Evolutionary conservation across 2,329 filamentous ascomycete species (phyloP), one percentile per base, ranked within the genome.

Genomic region (Malbranchea zuffiana): DNA sequence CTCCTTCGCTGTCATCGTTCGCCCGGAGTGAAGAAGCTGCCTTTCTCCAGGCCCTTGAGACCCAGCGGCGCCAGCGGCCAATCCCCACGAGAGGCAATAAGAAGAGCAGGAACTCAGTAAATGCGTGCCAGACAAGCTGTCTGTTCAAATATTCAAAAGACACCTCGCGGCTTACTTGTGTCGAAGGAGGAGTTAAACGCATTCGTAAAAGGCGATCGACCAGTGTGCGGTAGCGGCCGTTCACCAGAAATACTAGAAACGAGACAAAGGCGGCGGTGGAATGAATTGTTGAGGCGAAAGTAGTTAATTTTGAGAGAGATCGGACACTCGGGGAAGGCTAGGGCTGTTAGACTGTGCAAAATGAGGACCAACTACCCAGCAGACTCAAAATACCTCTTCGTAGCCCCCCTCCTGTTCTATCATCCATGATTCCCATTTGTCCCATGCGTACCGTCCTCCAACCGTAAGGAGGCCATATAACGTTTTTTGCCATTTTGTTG

Each of bases 41-140:
- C 57, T 80, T 86, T 48, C 82, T 77, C 84, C 86, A 93, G n/a
- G 79, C 77, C 44, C 86, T 74, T 13, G 74, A 71, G n/a, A 95
- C 67, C 80, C 88, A 94, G 47, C 87, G 74, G 40, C 85, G 75
- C 90, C 90, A 98, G 47, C 86, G 75, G 52, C 82, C 80, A 48
- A 98, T 88, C 35, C 90, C 90, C 27, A 98, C 82, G n/a, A 98
- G 72, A 0, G 90, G 90, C n/a, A 98, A 70, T 12, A 96, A 74
- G 58, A 96, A 98, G 20, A 98, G 73, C n/a, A 98, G 68, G 51
- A 98, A 98, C 57, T 98, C 90, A 17, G 90, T 98, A 52, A 98
- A 94, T n/a, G 90, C 90, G 61, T 98, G 90, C 90, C 90, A 98
- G 24, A 98, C 90, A 7, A 98, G 75, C 62, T 98, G 90, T 32